Conservation (phyloP, 352 stramenopile species). For the Globisporangium splendens region DNA sequence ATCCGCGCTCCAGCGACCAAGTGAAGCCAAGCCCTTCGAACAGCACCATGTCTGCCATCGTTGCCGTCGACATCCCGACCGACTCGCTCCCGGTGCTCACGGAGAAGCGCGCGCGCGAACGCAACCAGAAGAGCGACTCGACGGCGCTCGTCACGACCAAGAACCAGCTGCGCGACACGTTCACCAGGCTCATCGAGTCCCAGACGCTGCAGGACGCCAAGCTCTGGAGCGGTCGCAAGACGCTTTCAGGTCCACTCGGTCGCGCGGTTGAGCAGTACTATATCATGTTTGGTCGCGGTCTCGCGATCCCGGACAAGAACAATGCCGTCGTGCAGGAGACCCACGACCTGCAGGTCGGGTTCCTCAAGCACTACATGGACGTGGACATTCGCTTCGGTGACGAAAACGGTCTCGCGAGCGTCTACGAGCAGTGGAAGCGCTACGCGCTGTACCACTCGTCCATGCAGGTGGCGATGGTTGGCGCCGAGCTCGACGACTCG, state of each 20-base stretch:
- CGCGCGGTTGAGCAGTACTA: conserved; percentile 18
- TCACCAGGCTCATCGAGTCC: conserved; percentile 11
- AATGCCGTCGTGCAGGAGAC: conserved; percentile 6
- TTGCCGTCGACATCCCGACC: conserved; percentile 1
- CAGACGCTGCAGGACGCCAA: conserved; percentile 14
- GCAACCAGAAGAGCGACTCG: conserved; percentile 11
- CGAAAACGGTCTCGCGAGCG: conserved; percentile 6
- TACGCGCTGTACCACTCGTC: conserved; percentile 18
- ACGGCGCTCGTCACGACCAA: conserved; percentile 2
- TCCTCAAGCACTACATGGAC: conserved; percentile 38
- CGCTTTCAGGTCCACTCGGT: conserved; percentile 8
- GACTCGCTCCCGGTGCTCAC: conserved; percentile 8
- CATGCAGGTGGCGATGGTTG: conserved; percentile 13
- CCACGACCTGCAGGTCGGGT: conserved; percentile 21
- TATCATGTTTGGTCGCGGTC: conserved; percentile 14
- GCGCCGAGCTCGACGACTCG: conserved; percentile 8
- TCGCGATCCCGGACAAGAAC: conserved; percentile 7
- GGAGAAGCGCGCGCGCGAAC: conserved; percentile 10
- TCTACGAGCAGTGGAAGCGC: conserved; percentile 22
- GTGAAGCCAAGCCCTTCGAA: not conserved
- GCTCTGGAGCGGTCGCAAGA: conserved; percentile 15
- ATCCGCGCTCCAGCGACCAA: not conserved
- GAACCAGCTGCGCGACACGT: conserved; percentile 9
- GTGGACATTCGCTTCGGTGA: conserved; percentile 33
- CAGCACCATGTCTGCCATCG: not conserved